phyloP scores from a whole-genome alignment of 169 alveolate species.

The Plasmodium vinckei region DNA sequence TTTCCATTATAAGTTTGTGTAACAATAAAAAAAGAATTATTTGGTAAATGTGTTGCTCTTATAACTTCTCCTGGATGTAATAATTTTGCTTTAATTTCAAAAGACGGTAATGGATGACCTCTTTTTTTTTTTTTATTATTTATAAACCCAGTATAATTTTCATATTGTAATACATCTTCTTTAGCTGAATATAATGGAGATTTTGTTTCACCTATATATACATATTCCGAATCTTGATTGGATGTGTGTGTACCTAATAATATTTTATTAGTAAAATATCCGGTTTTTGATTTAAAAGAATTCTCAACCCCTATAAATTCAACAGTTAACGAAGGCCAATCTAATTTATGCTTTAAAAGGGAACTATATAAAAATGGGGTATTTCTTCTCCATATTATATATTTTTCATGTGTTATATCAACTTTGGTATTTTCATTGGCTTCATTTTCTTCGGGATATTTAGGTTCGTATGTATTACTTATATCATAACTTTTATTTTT shows the following conservation, averaged over 20 bases:
- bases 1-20: conserved; percentile 93
- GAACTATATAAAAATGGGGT: conserved; percentile 96
- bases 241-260: conserved; percentile 95
- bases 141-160: conserved; percentile 84
- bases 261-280: conserved; percentile 88
- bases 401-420: conserved; percentile 32
- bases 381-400: conserved; percentile 94
- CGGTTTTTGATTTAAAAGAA: conserved; percentile 78
- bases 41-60: conserved; percentile 94
- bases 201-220: conserved; percentile 90
- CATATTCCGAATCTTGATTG: conserved; percentile 91
- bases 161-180: conserved; percentile 83
- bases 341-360: conserved; percentile 92
- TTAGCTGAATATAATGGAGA: conserved; percentile 76
- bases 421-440: conserved; percentile 20
- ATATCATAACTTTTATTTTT: conserved; percentile 9
- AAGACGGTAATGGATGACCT: conserved; percentile 53
- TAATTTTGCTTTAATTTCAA: conserved; percentile 89
- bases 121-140: conserved; percentile 66
- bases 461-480: conserved; percentile 20
- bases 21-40: conserved; percentile 91
- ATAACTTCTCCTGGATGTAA: conserved; percentile 89
- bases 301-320: conserved; percentile 82
- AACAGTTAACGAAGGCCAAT: conserved; percentile 97
- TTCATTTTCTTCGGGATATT: conserved; percentile 20